Conservation (phyloP, 225 moss, liverwort and hornwort species). For the Sphagnum tenellum region DNA sequence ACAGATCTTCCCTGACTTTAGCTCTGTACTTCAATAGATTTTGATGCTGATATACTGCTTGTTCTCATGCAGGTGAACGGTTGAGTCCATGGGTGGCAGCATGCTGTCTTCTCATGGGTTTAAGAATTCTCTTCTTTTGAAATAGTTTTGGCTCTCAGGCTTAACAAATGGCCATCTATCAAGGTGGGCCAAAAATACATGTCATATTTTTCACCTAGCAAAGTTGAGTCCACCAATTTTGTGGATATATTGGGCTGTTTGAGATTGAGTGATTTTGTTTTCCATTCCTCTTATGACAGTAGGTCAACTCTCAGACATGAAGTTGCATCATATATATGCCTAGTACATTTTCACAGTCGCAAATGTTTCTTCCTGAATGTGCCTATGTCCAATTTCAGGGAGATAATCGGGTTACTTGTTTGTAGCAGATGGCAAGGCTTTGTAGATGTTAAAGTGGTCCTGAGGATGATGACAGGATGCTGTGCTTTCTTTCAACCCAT, state of each 20-base stretch:
- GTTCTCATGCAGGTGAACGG: slow-evolving; percentile 64
- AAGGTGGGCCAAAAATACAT: not conserved
- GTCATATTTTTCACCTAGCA: not conserved
- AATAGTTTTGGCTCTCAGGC: not conserved
- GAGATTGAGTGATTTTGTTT: no score
- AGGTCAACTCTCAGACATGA: no score
- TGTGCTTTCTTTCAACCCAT: no score
- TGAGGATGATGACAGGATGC: no score
- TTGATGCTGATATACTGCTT: not conserved
- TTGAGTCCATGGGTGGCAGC: slow-evolving; percentile 96
- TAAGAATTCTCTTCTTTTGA: slow-evolving; percentile 84
- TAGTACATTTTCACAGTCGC: no score
- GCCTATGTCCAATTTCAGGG: no score
- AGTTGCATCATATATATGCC: no score
- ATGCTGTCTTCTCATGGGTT: slow-evolving; percentile 80
- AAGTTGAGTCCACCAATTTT: not conserved
- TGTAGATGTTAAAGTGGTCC: no score
- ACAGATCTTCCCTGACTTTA: not conserved
- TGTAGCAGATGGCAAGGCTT: no score
- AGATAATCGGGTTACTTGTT: no score
- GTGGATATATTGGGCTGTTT: not conserved
- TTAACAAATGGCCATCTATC: not conserved
- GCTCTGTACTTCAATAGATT: not conserved
- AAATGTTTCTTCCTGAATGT: no score
- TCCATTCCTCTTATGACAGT: no score